These are phyloP conservation scores for Aschersonia sp. DNA, from an alignment of 2,329 filamentous ascomycete genomes.

Conservation along the genomic window DNA sequence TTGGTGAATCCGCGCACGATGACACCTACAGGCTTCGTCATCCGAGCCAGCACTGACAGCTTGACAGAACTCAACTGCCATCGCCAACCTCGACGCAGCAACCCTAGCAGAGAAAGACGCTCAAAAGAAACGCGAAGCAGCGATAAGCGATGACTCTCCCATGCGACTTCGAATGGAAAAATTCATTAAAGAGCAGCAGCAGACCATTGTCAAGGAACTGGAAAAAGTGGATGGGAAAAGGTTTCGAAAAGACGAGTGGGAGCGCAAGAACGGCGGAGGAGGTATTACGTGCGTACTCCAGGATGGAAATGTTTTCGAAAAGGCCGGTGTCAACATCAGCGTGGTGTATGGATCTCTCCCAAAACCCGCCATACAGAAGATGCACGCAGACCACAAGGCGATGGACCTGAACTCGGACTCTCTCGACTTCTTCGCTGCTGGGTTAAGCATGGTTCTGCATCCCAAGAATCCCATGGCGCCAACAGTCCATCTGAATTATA, in stretches of 20 bases:
- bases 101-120: conserved; percentile 77
- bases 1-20: not conserved
- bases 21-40: not conserved
- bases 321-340: conserved; percentile 88
- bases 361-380: conserved; percentile 74
- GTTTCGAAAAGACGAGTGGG: conserved; percentile 79
- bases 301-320: conserved; percentile 94
- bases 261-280: conserved; percentile 74
- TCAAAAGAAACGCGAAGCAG: conserved; percentile 56
- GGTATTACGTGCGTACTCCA: conserved; percentile 91
- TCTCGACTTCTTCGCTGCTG: conserved; percentile 89
- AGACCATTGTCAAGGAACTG: conserved; percentile 70
- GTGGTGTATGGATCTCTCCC: conserved; percentile 89
- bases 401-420: conserved; percentile 65
- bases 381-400: conserved; percentile 90
- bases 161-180: conserved; percentile 98
- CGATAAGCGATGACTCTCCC: conserved; percentile 60
- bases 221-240: conserved; percentile 69
- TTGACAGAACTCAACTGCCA: conserved; percentile 24
- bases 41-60: not conserved
- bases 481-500: conserved; percentile 95
- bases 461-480: conserved; percentile 93
- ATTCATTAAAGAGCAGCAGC: conserved; percentile 86
- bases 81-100: conserved; percentile 40
- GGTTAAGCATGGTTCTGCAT: conserved; percentile 84